phyloP scores from a whole-genome alignment of 495 filamentous ascomycete genomes.

The Penicillium bialowiezense region DNA sequence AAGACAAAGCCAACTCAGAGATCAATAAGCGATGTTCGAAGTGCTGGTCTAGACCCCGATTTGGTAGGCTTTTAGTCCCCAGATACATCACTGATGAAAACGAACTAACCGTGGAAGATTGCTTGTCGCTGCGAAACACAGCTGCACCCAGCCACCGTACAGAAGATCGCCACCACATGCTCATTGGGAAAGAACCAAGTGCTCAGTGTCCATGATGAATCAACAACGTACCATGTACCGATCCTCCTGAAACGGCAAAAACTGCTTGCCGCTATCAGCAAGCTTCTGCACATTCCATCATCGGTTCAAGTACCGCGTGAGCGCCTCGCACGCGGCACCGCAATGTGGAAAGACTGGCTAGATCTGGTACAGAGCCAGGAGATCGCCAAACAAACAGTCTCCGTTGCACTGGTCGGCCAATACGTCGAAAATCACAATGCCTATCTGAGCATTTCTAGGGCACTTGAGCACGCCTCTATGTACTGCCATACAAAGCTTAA shows the following conservation, averaged over 20 bases:
- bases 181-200: slow-evolving; percentile 77
- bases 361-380: slow-evolving; percentile 59
- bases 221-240: slow-evolving; percentile 83
- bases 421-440: slow-evolving; percentile 76
- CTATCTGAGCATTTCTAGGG: slow-evolving; percentile 76
- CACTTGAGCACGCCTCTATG: slow-evolving; percentile 87
- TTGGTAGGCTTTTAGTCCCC: slow-evolving; percentile 52
- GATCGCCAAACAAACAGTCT: slow-evolving; percentile 57
- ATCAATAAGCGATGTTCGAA: slow-evolving; percentile 73
- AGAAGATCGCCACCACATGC: slow-evolving; percentile 81
- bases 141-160: slow-evolving; percentile 63
- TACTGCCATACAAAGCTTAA: slow-evolving; percentile 73
- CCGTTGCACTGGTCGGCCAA: slow-evolving; percentile 85
- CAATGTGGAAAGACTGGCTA: slow-evolving; percentile 73
- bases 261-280: slow-evolving; percentile 55
- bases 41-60: slow-evolving; percentile 79
- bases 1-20: slow-evolving; percentile 95
- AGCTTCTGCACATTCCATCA: background rate
- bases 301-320: slow-evolving; percentile 18
- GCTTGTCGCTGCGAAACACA: slow-evolving; percentile 78
- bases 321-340: slow-evolving; percentile 53
- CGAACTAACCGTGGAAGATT: no score
- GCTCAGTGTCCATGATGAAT: slow-evolving; percentile 74
- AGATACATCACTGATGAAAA: no score
- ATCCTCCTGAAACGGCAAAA: slow-evolving; percentile 76